Evolutionary conservation across 495 filamentous ascomycete species (phyloP).

Genomic region (Cenococcum geophilum): DNA sequence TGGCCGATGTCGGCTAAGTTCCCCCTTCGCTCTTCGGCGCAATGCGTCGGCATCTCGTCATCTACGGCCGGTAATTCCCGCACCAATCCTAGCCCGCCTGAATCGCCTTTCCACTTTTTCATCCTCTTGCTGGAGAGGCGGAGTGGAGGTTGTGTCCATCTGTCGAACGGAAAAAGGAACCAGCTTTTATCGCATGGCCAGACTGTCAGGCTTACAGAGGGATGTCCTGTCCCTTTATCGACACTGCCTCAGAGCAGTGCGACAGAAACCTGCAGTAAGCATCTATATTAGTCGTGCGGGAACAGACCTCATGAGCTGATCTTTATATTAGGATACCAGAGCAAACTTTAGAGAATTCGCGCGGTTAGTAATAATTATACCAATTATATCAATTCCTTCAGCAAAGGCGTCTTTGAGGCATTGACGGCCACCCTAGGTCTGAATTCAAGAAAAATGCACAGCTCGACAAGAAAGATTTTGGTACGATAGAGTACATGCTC

Average conservation of each 20-base stretch:
- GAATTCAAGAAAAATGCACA: slow-evolving; percentile 69
- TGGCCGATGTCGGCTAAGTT: not conserved
- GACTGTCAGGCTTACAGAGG: slow-evolving; percentile 82
- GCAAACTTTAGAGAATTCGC: slow-evolving; percentile 30
- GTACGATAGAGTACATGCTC: slow-evolving; percentile 78
- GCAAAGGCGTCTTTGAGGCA: too few relatives aligned
- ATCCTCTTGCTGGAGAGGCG: too few relatives aligned
- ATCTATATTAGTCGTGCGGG: not conserved
- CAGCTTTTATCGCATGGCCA: slow-evolving; percentile 31
- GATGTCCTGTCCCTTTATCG: slow-evolving; percentile 84
- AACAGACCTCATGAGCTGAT: not conserved
- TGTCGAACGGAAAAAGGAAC: too few relatives aligned
- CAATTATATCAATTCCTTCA: not conserved
- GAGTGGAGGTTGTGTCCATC: too few relatives aligned
- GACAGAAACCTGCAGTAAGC: slow-evolving; percentile 73
- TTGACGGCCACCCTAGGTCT: not conserved
- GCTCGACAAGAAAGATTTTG: slow-evolving; percentile 83
- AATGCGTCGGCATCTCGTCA: too few relatives aligned
- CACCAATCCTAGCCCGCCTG: too few relatives aligned
- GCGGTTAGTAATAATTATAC: slow-evolving; percentile 35
- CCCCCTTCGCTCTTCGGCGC: not conserved
- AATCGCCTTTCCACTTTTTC: too few relatives aligned
- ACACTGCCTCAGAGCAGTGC: slow-evolving; percentile 69
- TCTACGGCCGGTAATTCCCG: too few relatives aligned
- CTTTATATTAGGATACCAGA: slow-evolving; percentile 28